Percentiles rank a stretch among this genome's conserved stretches.
Evolutionary conservation across 2,329 filamentous ascomycete genomes (phyloP).

Genomic region (Calonectria montana): DNA sequence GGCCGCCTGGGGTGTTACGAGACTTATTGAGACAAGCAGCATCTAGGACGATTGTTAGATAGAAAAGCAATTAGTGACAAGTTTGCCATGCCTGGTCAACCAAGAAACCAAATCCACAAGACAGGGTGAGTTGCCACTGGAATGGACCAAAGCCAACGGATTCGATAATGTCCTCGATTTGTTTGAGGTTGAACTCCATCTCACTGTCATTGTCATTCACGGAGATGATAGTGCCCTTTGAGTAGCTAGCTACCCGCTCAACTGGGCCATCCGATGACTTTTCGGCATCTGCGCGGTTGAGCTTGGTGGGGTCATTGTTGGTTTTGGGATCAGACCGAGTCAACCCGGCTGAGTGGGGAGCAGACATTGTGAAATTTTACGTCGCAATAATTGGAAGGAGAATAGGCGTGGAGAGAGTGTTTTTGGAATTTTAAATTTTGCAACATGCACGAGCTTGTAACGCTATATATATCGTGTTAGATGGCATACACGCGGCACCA

Average conservation of each 20-base stretch:
- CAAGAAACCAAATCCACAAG: slow-evolving; percentile 35
- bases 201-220: not conserved
- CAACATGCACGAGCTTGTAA: not conserved
- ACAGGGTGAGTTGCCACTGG: slow-evolving; percentile 33
- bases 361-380: not conserved
- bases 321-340: not conserved
- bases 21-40: slow-evolving; percentile 33
- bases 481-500: not conserved
- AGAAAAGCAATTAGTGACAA: not conserved
- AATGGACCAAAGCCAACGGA: slow-evolving; percentile 33
- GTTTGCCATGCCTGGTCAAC: slow-evolving; percentile 29
- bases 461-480: not conserved
- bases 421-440: not conserved
- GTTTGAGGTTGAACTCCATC: slow-evolving; percentile 18
- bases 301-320: not conserved
- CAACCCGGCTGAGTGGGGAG: not conserved
- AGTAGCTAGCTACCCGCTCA: slow-evolving; percentile 9
- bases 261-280: not conserved
- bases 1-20: slow-evolving; percentile 31
- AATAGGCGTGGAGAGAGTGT: not conserved
- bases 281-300: not conserved
- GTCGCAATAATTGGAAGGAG: not conserved
- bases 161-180: slow-evolving; percentile 30
- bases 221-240: slow-evolving; percentile 16
- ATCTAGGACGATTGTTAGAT: slow-evolving; percentile 21